Base-by-base conservation (phyloP, 139 green algal genomes). In the Pleodorina starrii region DNA sequence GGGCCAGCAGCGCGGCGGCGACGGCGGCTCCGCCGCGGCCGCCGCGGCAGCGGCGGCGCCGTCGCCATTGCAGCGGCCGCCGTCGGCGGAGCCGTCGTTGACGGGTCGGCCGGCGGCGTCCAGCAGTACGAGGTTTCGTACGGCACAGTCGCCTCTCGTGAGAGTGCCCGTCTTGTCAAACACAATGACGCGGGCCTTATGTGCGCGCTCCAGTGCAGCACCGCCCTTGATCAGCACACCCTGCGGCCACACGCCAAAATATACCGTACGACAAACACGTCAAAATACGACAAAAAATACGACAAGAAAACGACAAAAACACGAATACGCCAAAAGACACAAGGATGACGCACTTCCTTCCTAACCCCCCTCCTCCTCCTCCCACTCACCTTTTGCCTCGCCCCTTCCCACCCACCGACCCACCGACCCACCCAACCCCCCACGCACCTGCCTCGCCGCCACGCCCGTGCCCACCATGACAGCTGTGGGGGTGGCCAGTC, bases 161-260 rank as follows among this genome's bases (percentile, higher is more conserved):
- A 99, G 92, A 12, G 98, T 99, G 48, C 98, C 98, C 2, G 98
- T 99, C 94, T 99, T 99, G 94, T 99, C 98, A 92, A 99, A 98
- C 17, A 98, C 94, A 0, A 99, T 91, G 1, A 92, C 89, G 1
- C 88, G 54, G 14, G 87, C 79, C 27, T 82, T 76, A 44, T 84
- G 83, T 6, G 93, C 93, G 2, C 68, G 57, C 68, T 95, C 91
- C 72, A 94, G 84, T 19, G 84, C 84, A 7, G 76, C 93, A 23
- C 88, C 93, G 2, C 93, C 93, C 77, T 93, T 95, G 88, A 92
- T 89, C 16, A 89, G 51, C 10, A 89, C 25, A 27, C 84, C 84
- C 51, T 78, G 81, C 10, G n/a, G n/a, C n/a, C n/a, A n/a, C n/a
- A n/a, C n/a, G n/a, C n/a, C n/a, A n/a, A n/a, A n/a, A n/a, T n/a